phyloP scores from a whole-genome alignment of 2,329 filamentous ascomycete species.

The Eurotiales sp. region DNA sequence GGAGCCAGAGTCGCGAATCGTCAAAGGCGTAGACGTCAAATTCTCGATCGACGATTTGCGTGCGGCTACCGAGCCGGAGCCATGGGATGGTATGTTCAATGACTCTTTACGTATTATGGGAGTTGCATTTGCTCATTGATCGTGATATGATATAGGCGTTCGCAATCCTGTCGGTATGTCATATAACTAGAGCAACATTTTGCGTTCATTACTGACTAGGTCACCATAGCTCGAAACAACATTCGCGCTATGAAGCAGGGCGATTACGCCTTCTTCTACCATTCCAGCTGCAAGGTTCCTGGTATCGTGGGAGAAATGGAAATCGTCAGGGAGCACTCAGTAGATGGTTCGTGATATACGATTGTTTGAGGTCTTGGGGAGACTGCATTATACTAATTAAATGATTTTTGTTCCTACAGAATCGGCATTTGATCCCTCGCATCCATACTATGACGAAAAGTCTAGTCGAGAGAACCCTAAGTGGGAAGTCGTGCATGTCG shows the following conservation, averaged over 20 bases:
- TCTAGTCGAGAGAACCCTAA: constrained; percentile 66
- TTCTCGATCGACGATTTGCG: constrained; percentile 92
- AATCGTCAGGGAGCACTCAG: constrained; percentile 76
- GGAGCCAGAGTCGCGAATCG: constrained; percentile 79
- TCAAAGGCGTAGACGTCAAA: constrained; percentile 82
- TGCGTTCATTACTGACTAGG: constrained; percentile 1
- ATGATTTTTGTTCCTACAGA: constrained; percentile 40
- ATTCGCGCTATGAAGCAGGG: constrained; percentile 87
- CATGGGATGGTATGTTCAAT: constrained; percentile 84
- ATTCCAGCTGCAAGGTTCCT: constrained; percentile 86
- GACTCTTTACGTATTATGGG: background rate
- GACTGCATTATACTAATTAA: background rate
- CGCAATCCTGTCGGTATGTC: constrained; percentile 40
- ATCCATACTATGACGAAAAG: constrained; percentile 80
- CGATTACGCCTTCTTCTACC: constrained; percentile 94
- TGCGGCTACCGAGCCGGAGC: constrained; percentile 69
- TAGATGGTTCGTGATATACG: constrained; percentile 70
- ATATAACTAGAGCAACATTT: background rate
- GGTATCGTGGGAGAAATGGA: constrained; percentile 87
- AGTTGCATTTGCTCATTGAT: constrained; percentile 18
- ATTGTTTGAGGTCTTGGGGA: no score
- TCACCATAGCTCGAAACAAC: constrained; percentile 69
- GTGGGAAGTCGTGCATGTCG: constrained; percentile 88
- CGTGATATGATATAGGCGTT: constrained; percentile 35
- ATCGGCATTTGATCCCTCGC: constrained; percentile 65